Base-by-base conservation (phyloP, 106 monocot species). In the Dioscorea dumetorum region DNA sequence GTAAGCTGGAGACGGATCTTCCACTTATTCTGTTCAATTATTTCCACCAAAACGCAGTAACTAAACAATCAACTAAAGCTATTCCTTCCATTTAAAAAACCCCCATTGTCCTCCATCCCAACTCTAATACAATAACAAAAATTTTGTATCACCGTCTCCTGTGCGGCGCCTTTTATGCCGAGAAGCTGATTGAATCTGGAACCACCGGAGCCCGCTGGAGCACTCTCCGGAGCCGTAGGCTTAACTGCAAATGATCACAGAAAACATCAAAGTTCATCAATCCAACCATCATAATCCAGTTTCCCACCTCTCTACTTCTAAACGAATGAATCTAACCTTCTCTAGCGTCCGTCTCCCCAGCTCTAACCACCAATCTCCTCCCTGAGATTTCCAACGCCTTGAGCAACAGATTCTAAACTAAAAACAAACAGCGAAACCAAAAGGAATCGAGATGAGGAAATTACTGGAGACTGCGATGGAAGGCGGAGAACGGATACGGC, bases 1-100 rank as follows among this genome's bases (percentile, higher is more conserved):
- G 85, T 90, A 53, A 94, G 94, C 78, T 94, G 94, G 77, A 94
- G 87, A 34, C 90, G 87, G 48, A 94, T 83, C 84, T 94, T 94
- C 94, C 94, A 90, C 74, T 77, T 94, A 75, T 90, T 69, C 94
- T 94, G 63, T 71, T 7, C 22, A 69, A 51, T 62, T 15, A 57
- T 52, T 51, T 5, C 54, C 15, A 54, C 54, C 0, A 54, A 54
- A 54, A 54, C 19, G 3, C 0, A 54, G 54, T 18, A 54, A 16
- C 13, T 54, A 41, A 41, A 41, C 13, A 54, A 54, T 54, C 15
- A 54, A 54, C 15, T 28, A 28, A 28, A 28, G 28, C 28, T 28
- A 28, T 28, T 28, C 1, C 3, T 28, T 28, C 28, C 28, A 28
- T 3, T 28, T 28, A 28, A 48, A 14, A 19, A 19, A 1, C 7